Evolutionary conservation across 2,329 filamentous ascomycete species (phyloP).

Genomic region (Aspergillus tanneri): DNA sequence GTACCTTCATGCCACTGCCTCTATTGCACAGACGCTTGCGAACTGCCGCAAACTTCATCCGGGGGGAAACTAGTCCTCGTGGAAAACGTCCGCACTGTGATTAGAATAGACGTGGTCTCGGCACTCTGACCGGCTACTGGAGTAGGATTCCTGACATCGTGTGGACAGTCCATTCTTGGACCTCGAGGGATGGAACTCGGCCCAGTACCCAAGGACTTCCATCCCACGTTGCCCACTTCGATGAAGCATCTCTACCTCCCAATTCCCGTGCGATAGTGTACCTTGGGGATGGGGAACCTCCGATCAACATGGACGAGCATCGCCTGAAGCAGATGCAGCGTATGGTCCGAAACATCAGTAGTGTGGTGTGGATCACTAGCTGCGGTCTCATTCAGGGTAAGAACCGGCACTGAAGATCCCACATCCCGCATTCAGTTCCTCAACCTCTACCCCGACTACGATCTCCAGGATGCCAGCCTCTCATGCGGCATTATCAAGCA

Average conservation of each 20-base stretch:
- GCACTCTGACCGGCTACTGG: constrained; percentile 5
- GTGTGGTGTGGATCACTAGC: neutral
- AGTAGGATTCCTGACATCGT: neutral
- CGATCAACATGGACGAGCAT: neutral
- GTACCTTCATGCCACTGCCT: constrained; percentile 4
- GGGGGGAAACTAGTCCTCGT: constrained; percentile 58
- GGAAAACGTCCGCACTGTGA: constrained; percentile 35
- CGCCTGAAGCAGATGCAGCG: neutral
- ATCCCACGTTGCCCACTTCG: no score
- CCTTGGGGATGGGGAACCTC: neutral
- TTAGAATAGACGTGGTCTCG: neutral
- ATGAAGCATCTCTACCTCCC: no score
- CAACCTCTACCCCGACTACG: neutral
- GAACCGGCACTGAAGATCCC: neutral
- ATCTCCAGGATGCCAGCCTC: neutral
- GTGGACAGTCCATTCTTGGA: neutral
- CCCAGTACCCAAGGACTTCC: no score
- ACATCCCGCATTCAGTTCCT: neutral
- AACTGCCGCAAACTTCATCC: constrained; percentile 34
- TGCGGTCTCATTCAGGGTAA: neutral
- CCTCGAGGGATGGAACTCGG: neutral
- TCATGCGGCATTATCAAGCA: no score
- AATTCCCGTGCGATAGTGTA: neutral
- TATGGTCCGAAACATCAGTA: neutral
- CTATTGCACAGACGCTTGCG: neutral